phyloP scores from a whole-genome alignment of 2,329 filamentous ascomycete genomes.

The Microdochium trichocladiopsis region DNA sequence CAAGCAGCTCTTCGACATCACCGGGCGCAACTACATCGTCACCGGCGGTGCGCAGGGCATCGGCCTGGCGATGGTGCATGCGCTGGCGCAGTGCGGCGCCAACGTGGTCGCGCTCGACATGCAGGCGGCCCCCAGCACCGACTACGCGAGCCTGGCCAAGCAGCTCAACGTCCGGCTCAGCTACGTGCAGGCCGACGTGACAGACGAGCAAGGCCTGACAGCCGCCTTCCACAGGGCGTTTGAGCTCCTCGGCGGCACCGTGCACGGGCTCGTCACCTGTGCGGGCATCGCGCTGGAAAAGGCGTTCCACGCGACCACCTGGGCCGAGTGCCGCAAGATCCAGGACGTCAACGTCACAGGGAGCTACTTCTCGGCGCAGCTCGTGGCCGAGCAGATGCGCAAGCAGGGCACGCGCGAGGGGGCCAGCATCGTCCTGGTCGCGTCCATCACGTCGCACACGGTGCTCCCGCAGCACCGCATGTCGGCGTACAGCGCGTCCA shows the following conservation, averaged over 20 bases:
- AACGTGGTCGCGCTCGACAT: conserved; percentile 32
- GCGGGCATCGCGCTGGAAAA: conserved; percentile 37
- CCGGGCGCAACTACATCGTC: conserved; percentile 10
- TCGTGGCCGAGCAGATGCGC: conserved; percentile 34
- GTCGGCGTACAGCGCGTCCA: conserved; percentile 37
- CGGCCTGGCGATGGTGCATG: conserved; percentile 36
- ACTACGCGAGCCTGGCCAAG: conserved; percentile 29
- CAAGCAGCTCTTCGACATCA: not conserved
- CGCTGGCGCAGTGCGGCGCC: conserved; percentile 33
- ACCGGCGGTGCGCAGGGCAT: conserved; percentile 37
- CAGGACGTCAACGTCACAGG: conserved; percentile 40
- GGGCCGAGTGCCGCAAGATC: conserved; percentile 28
- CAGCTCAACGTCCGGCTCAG: conserved; percentile 31
- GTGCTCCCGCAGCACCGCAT: conserved; percentile 43
- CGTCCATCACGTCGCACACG: conserved; percentile 38
- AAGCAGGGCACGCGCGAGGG: conserved; percentile 22
- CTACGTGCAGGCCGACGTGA: conserved; percentile 39
- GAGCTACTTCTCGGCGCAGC: conserved; percentile 34
- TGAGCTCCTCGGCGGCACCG: conserved; percentile 27
- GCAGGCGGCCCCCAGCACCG: conserved; percentile 22
- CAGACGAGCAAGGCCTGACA: conserved; percentile 29
- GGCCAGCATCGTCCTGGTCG: conserved; percentile 35
- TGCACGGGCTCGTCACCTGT: conserved; percentile 30
- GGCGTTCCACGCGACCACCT: conserved; percentile 33
- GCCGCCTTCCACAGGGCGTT: conserved; percentile 32